Evolutionary conservation across 441 rosid genomes (phyloP), one percentile per base, ranked within the genome.

Genomic region (Croton laevigatus): DNA sequence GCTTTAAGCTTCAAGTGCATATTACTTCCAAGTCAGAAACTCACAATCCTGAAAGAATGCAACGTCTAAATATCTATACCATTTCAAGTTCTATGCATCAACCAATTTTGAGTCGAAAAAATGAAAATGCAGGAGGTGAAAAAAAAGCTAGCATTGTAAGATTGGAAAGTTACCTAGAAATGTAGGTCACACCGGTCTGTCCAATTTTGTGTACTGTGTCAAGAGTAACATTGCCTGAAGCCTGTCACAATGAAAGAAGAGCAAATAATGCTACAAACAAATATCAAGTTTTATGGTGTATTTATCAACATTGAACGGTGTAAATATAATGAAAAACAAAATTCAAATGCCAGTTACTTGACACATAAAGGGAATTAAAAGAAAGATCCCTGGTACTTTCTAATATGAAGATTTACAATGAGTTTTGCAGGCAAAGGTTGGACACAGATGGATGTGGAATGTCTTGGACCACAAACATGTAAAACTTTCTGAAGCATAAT

Each of bases 161-260:
- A 34, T 23, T 66, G 34, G 20, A 11, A 63, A 37, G 34, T 81
- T 81, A 86, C 97, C 98, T 89, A 58, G 97, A 91, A 74, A 94
- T 87, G 88, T 79, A 89, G 78, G 94, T 88, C 55, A 94, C 98
- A 62, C 98, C 98, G 44, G 94, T 89, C 76, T 87, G 92, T 77
- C 98, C 97, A 55, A 95, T 93, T 82, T 91, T 84, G 80, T 88
- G 90, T 48, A 91, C 88, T 1, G 97, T 92, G 80, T 94, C 98
- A 59, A 92, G 85, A 9, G 96, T 92, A 68, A 91, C 95, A 76
- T 95, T 95, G 5, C 98, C 99, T 0, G 99, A 91, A 71, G 98
- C 98, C 99, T 92, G 81, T 32, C 27, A 78, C 19, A 70, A 65
- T 17, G 34, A 66, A 42, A 73, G n/a, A 40, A 62, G 34, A 37